These are phyloP conservation scores for Aureobasidium sp. DNA, from an alignment of 2,329 filamentous ascomycete species.

Conservation along the genomic window DNA sequence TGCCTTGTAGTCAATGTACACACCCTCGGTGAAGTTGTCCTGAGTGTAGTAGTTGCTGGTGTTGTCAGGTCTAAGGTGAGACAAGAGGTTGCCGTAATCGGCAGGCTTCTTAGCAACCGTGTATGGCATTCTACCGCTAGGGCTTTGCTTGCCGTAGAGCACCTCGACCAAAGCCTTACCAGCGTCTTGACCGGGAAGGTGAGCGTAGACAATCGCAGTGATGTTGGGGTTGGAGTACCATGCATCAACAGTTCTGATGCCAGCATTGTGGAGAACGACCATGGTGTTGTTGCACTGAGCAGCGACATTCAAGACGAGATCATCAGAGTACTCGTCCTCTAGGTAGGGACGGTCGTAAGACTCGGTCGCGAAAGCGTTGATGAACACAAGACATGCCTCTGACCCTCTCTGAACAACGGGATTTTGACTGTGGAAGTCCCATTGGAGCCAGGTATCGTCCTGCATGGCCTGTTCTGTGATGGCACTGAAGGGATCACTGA, in stretches of 20 bases:
- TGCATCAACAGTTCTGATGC: slow-evolving; percentile 52
- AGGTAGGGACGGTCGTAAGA: slow-evolving; percentile 33
- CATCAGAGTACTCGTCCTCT: slow-evolving; percentile 43
- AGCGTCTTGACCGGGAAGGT: slow-evolving; percentile 58
- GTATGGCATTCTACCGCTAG: slow-evolving; percentile 55
- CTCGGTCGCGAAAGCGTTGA: slow-evolving; percentile 46
- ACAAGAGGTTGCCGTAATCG: slow-evolving; percentile 47
- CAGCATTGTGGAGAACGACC: slow-evolving; percentile 59
- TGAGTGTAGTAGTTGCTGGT: slow-evolving; percentile 19
- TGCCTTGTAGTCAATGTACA: slow-evolving; percentile 33
- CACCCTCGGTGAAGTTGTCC: slow-evolving; percentile 29
- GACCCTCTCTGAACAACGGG: slow-evolving; percentile 43
- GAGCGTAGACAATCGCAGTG: slow-evolving; percentile 57
- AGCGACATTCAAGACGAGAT: slow-evolving; percentile 52
- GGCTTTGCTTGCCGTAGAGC: slow-evolving; percentile 51
- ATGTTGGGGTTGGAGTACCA: slow-evolving; percentile 59
- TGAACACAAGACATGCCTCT: slow-evolving; percentile 48
- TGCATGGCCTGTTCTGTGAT: slow-evolving; percentile 32
- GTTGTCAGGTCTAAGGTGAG: slow-evolving; percentile 21
- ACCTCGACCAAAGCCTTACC: slow-evolving; percentile 50
- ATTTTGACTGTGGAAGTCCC: slow-evolving; percentile 47
- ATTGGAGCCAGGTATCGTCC: slow-evolving; percentile 53
- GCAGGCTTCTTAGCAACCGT: slow-evolving; percentile 51
- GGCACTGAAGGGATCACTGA: slow-evolving; percentile 32
- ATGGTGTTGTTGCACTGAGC: slow-evolving; percentile 55